These are phyloP conservation scores for Colletotrichum higginsianum DNA, from an alignment of 2,329 filamentous ascomycete genomes.

Conservation along the genomic window DNA sequence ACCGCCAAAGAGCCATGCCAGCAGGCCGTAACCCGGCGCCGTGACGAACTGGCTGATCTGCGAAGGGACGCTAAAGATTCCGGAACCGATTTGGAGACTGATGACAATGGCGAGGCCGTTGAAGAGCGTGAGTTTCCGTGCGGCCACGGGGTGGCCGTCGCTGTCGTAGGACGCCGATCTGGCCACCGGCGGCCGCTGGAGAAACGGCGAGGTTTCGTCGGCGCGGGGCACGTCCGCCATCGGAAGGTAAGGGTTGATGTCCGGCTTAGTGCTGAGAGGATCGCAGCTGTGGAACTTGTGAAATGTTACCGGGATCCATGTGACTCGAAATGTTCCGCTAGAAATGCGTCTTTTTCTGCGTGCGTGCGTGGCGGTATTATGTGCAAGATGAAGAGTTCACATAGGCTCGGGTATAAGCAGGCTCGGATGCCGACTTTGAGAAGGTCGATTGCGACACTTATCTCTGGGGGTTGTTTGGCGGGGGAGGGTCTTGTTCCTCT, in stretches of 20 bases:
- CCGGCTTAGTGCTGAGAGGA: conserved; percentile 5
- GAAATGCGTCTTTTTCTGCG: neutral
- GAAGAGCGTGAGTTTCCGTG: conserved; percentile 45
- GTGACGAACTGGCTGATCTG: conserved; percentile 59
- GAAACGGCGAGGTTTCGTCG: conserved; percentile 40
- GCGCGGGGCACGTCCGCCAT: conserved; percentile 35
- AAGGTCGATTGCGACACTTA: conserved; percentile 41
- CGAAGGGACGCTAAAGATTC: conserved; percentile 62
- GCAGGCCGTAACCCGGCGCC: conserved; percentile 57
- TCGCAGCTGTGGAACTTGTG: neutral
- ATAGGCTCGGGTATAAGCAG: conserved; percentile 18
- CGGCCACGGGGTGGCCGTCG: conserved; percentile 14
- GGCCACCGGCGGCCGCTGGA: conserved; percentile 26
- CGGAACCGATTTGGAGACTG: conserved; percentile 62
- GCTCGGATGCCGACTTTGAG: conserved; percentile 36
- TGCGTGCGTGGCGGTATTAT: neutral
- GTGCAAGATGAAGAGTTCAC: neutral
- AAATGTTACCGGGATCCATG: neutral
- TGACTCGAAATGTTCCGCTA: neutral
- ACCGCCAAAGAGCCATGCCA: conserved; percentile 60
- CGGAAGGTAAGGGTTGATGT: conserved; percentile 6
- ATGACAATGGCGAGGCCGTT: conserved; percentile 60
- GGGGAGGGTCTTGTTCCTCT: conserved; percentile 32
- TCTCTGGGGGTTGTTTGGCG: conserved; percentile 29
- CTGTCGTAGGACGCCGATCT: conserved; percentile 2